Percentiles rank a stretch among this genome's conserved stretches.
Evolutionary conservation across 108 stramenopile species (phyloP).

Genomic region (Pseudonitzschia pungens): DNA sequence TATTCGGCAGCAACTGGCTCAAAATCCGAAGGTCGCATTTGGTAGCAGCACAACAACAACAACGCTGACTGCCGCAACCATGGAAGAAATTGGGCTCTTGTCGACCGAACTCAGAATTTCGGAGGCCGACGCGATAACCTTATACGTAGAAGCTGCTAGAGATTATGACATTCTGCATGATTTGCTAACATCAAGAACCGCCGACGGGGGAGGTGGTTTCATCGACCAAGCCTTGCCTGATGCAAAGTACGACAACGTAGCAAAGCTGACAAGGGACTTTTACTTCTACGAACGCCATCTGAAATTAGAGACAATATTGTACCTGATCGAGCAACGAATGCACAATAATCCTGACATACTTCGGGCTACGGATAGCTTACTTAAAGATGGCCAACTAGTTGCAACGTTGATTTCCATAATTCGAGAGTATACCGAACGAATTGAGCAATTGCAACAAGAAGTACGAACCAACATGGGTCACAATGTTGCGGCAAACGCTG

Average conservation of each 20-base stretch:
- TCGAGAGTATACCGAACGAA: slow-evolving; percentile 45
- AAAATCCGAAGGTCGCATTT: slow-evolving; percentile 19
- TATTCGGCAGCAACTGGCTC: slow-evolving; percentile 39
- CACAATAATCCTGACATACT: slow-evolving; percentile 23
- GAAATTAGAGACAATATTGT: slow-evolving; percentile 29
- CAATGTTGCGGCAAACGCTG: not conserved
- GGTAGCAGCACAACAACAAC: slow-evolving; percentile 21
- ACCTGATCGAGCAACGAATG: slow-evolving; percentile 41
- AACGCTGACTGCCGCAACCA: slow-evolving; percentile 43
- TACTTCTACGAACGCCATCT: slow-evolving; percentile 48
- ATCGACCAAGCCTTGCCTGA: slow-evolving; percentile 8
- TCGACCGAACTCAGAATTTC: slow-evolving; percentile 57
- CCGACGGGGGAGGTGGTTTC: slow-evolving; percentile 13
- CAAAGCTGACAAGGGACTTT: slow-evolving; percentile 32
- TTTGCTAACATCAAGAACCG: slow-evolving; percentile 1
- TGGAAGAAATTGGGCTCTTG: slow-evolving; percentile 45
- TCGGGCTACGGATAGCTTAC: slow-evolving; percentile 58
- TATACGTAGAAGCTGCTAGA: slow-evolving; percentile 44
- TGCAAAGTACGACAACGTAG: slow-evolving; percentile 5
- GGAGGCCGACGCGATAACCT: slow-evolving; percentile 46
- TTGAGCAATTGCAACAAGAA: slow-evolving; percentile 38
- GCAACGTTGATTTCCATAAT: slow-evolving; percentile 54
- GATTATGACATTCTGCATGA: slow-evolving; percentile 8
- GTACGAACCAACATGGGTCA: not conserved
- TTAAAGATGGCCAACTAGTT: slow-evolving; percentile 48